Base-by-base conservation (phyloP, 805 yeast genomes). In the Schizosaccharomyces octosporus region DNA sequence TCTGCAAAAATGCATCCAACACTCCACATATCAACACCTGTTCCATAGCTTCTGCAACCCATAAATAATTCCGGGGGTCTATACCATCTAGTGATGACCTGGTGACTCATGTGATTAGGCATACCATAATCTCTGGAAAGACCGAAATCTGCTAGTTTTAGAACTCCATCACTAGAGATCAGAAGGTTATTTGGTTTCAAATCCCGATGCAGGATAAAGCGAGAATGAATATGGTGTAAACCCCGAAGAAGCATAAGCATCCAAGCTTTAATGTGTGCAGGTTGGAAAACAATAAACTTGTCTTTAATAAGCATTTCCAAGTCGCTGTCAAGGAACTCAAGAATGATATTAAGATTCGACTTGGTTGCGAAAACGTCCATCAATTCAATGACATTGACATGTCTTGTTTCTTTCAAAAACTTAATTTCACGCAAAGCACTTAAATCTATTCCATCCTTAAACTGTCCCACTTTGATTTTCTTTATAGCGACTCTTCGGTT, bases 71-170 rank as follows among this genome's bases (percentile, higher is more conserved):
- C 99, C 0, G 99, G 99, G 0, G 97, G 95, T 62, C 97, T 75
- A 71, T 93, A 93, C 99, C 99, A 93, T 63, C 97, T 74, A 2
- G 99, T 93, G 1, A 93, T 98, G 3, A 93, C 99, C 64, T 89
- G 90, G 1, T 95, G 85, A 0, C 97, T 86, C 70, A 93, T 74
- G 63, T 81, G 80, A 57, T 82, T 80, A 58, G 67, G 41, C 31
- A 54, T 41, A 29, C 57, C 61, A 42, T 87, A 74, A 1, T 89
- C 79, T 64, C 98, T 75, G 0, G 97, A 97, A 57, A 90, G 75
- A 66, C 98, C 98, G 74, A 93, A 93, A 86, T 93, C 99, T 2
- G 98, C 98, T 64, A 93, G 78, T 70, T 93, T 93, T 63, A 93
- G 75, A 64, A 84, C 82, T 0, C 99, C 98, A 63, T 79, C 80